A percentile compares a stretch with the other conserved stretches of the same genome.
These are phyloP conservation scores for Phytophthora ohioensis DNA, from an alignment of 352 stramenopile genomes.

Conservation along the genomic window DNA sequence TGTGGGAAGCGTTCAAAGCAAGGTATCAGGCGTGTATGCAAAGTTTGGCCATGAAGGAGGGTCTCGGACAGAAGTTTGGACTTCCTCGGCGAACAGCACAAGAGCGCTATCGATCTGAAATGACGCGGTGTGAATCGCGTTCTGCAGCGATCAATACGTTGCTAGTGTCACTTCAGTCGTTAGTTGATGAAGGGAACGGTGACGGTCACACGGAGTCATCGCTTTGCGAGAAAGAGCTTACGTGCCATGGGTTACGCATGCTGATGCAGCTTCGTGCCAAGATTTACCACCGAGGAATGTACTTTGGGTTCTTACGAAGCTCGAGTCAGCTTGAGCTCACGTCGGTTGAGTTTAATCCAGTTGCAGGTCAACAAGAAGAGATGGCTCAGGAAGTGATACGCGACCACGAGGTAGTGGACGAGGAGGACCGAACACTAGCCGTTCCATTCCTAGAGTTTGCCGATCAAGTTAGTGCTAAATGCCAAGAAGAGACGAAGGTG, in stretches of 20 bases:
- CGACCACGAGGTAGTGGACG: conserved; percentile 56
- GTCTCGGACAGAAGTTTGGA: conserved; percentile 91
- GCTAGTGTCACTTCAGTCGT: conserved; percentile 55
- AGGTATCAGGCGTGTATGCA: conserved; percentile 80
- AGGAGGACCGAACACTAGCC: conserved; percentile 38
- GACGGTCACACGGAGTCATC: not conserved
- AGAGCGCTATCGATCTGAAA: conserved; percentile 86
- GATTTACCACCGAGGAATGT: conserved; percentile 65
- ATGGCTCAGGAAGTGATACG: conserved; percentile 31
- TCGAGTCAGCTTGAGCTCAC: conserved; percentile 57
- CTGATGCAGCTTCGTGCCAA: conserved; percentile 68
- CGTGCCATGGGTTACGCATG: conserved; percentile 38
- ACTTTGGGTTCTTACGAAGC: conserved; percentile 70
- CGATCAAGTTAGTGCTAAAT: conserved; percentile 62
- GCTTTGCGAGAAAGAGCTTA: conserved; percentile 12
- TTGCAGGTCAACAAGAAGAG: conserved; percentile 17
- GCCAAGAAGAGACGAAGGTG: conserved; percentile 60
- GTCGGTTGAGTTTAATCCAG: conserved; percentile 42
- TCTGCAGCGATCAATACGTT: conserved; percentile 73
- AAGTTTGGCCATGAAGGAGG: conserved; percentile 88
- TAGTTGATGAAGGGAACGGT: conserved; percentile 40
- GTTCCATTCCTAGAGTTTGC: conserved; percentile 63
- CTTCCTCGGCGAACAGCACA: conserved; percentile 84
- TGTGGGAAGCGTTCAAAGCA: conserved; percentile 65
- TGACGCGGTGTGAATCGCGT: conserved; percentile 78